Evolutionary conservation across 805 yeast species (phyloP), one percentile per base, ranked within the genome.

Genomic region (Yarrowia deformans): DNA sequence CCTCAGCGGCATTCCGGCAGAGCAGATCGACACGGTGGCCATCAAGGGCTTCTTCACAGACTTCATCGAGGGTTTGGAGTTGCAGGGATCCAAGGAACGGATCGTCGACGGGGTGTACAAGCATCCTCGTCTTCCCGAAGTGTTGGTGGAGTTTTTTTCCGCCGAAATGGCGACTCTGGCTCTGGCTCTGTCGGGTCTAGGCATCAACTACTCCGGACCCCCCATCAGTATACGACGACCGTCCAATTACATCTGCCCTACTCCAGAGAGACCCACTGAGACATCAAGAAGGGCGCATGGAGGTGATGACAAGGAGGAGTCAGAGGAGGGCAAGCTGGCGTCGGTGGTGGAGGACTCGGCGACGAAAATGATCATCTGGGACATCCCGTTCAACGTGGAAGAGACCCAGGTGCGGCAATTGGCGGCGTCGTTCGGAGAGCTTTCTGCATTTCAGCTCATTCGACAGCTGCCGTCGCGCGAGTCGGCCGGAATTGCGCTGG

Each of bases 91-190:
- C 32, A 63, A 63, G 48, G 68, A 63, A 9, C 45, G 68, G n/a
- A 63, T 63, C 16, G 68, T 63, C n/a, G 68, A 63, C 14, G 68
- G 68, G 1, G 68, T 63, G 2, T 63, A 63, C 19, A 63, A 63
- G 14, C 68, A 63, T 40, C 68, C 68, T 7, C 37, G 46, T 2
- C 56, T 48, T 8, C 37, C 56, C 1, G 68, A 63, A n/a, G 68
- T 63, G 37, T 10, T 66, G 42, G 73, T 90, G 10, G 87, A 85
- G 71, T 83, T 90, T 67, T 79, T 82, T 12, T 83, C 82, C 45
- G 78, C 84, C 54, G 77, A 79, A 23, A 80, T 84, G 61, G 89
- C 94, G 0, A 89, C 94, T 0, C 75, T 85, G 0, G 80, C 85
- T 0, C 77, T 81, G 29, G 81, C 88, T 35, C 78, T 81, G 68